phyloP scores from a whole-genome alignment of 352 stramenopile species.

The Halophytophthora polymorphica region DNA sequence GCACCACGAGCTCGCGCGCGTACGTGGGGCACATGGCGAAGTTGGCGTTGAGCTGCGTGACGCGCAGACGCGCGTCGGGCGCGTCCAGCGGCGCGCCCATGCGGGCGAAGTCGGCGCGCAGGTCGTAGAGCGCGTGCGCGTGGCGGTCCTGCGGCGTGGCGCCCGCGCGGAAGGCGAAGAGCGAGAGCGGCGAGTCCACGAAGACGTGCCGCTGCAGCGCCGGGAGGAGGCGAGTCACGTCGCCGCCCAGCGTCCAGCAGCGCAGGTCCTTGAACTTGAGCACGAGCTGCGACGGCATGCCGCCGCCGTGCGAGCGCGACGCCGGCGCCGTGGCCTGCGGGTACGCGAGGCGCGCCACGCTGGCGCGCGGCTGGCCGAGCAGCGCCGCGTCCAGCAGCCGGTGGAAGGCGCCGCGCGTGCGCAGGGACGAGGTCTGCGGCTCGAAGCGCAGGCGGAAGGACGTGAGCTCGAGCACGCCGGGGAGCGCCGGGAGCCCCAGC shows the following conservation, averaged over 20 bases:
- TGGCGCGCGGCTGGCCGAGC: slow-evolving; percentile 53
- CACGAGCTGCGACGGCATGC: slow-evolving; percentile 52
- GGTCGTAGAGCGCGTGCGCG: slow-evolving; percentile 64
- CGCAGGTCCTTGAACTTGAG: slow-evolving; percentile 82
- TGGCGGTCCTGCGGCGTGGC: slow-evolving; percentile 27
- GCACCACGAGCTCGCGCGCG: slow-evolving; percentile 70
- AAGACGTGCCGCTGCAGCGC: slow-evolving; percentile 72
- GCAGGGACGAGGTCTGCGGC: slow-evolving; percentile 42
- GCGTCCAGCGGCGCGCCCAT: slow-evolving; percentile 62
- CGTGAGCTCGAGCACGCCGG: slow-evolving; percentile 59
- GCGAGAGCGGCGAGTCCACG: slow-evolving; percentile 59
- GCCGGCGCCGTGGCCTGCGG: slow-evolving; percentile 39
- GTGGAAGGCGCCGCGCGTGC: slow-evolving; percentile 43
- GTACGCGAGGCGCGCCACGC: slow-evolving; percentile 69
- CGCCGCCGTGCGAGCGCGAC: slow-evolving; percentile 19
- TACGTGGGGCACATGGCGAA: slow-evolving; percentile 85
- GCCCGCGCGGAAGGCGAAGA: slow-evolving; percentile 62
- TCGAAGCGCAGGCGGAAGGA: slow-evolving; percentile 75
- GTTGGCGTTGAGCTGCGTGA: slow-evolving; percentile 61
- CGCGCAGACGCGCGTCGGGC: slow-evolving; percentile 31
- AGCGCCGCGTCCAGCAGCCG: slow-evolving; percentile 60
- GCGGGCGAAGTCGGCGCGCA: slow-evolving; percentile 62
- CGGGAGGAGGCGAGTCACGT: slow-evolving; percentile 60
- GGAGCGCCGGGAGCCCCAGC: slow-evolving; percentile 41
- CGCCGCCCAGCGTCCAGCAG: slow-evolving; percentile 63